Evolutionary conservation across 345 rosid species (phyloP), one percentile per base, ranked within the genome.

Genomic region (Sonneratia caseolaris): DNA sequence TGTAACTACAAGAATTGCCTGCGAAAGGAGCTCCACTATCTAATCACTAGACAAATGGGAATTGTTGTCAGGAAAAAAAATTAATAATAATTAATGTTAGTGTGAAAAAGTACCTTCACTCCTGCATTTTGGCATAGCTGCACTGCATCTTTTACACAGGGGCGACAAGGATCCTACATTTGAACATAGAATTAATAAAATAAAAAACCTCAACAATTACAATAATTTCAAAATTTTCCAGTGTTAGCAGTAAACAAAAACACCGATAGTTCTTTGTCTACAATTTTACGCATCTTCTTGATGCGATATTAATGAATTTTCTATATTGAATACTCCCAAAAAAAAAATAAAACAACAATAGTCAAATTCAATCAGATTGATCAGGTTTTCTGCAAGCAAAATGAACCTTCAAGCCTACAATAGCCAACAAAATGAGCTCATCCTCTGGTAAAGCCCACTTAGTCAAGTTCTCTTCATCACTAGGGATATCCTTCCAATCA

Each of bases 121-220:
- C 98, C 98, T 66, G 99, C 92, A n/a, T 75, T 69, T 71, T 87
- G 91, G 84, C 99, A 95, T 49, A 90, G 74, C 68, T 55, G 71
- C 70, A 95, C 96, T 38, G 98, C 86, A 75, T 88, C 83, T 85
- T 72, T 83, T 70, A 92, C 99, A 71, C 92, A 87, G 5, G 84
- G 86, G 45, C 99, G 98, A 72, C 99, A 95, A 71, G 99, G 99
- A 82, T 95, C 99, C 99, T 95, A 81, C 81, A 82, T 59, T 67
- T 36, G 66, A 73, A 43, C 7, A 73, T 19, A 24, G 21, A 71
- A 64, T 71, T 21, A 18, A 51, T 14, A 16, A 70, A 55, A 53
- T 14, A 13, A 19, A 11, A 11, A 16, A 45, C 7, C 19, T 69
- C 37, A 8, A 9, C 18, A 32, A 69, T 9, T 12, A 37, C 5